Evolutionary conservation across 2,329 filamentous ascomycete genomes (phyloP).

Genomic region (Microdochium bolleyi): DNA sequence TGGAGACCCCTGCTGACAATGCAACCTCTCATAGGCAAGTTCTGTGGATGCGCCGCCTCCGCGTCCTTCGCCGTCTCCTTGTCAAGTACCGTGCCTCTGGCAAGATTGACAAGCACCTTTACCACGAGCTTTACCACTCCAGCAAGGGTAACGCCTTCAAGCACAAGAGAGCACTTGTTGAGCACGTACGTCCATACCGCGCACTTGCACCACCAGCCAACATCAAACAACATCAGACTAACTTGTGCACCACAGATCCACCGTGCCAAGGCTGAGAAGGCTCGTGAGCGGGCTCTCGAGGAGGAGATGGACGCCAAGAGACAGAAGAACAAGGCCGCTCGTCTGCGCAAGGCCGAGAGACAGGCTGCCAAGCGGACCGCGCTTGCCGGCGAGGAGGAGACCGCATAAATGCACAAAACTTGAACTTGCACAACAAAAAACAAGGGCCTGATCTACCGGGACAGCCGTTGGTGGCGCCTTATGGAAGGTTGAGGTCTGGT

Average conservation of each 20-base stretch:
- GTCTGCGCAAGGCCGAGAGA: constrained; percentile 96
- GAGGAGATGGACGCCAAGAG: constrained; percentile 99
- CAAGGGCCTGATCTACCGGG: constrained; percentile 10
- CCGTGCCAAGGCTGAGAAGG: constrained; percentile 99
- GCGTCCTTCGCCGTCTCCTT: constrained; percentile 96
- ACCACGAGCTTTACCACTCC: constrained; percentile 99
- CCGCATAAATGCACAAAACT: constrained; percentile 12
- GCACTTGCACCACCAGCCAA: neutral
- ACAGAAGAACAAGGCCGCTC: constrained; percentile 99
- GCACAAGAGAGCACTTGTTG: constrained; percentile 99
- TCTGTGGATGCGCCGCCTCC: constrained; percentile 99
- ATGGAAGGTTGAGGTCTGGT: constrained; percentile 16
- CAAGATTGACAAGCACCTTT: constrained; percentile 99
- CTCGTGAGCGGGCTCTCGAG: constrained; percentile 90
- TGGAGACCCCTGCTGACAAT: neutral
- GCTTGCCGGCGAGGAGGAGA: constrained; percentile 64
- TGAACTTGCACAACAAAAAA: constrained; percentile 3
- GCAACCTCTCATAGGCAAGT: constrained; percentile 48
- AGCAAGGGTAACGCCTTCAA: constrained; percentile 99
- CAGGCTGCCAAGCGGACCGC: constrained; percentile 84
- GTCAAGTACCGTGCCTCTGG: constrained; percentile 99
- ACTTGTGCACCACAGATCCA: constrained; percentile 65
- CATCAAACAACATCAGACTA: constrained; percentile 5
- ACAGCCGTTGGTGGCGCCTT: constrained; percentile 16
- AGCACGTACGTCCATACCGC: constrained; percentile 75